These are phyloP conservation scores for Teunomyces panamensis DNA, from an alignment of 805 yeast species.

Conservation along the genomic window DNA sequence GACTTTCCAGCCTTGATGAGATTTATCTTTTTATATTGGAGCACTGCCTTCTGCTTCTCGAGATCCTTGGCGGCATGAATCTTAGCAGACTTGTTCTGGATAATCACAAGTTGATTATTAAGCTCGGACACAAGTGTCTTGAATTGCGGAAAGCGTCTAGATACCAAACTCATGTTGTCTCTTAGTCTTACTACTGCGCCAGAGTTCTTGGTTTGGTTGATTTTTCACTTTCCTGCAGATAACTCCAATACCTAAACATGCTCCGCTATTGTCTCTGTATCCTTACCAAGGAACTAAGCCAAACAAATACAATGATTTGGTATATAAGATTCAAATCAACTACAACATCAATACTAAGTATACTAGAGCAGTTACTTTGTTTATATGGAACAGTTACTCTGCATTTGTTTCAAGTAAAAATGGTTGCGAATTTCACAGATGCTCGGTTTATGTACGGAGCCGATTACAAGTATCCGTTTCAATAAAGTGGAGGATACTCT, in stretches of 20 bases:
- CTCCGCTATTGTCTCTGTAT: not conserved
- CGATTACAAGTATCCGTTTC: not conserved
- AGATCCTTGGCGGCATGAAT: constrained; percentile 38
- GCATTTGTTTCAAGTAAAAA: not conserved
- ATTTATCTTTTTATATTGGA: constrained; percentile 49
- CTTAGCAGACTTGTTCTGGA: constrained; percentile 33
- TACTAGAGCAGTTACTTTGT: not conserved
- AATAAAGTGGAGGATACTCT: not conserved
- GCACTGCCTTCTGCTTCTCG: constrained; percentile 44
- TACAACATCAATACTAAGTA: not conserved
- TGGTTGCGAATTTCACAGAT: not conserved
- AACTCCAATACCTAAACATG: not conserved
- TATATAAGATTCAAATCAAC: not conserved
- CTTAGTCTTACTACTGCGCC: not conserved
- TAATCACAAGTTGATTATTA: constrained; percentile 37
- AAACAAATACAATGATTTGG: not conserved
- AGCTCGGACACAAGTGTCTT: constrained; percentile 22
- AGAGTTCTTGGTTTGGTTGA: not conserved
- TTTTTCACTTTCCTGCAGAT: not conserved
- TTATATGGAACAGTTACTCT: not conserved
- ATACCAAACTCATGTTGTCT: constrained; percentile 2
- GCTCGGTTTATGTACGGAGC: not conserved
- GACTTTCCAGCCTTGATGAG: constrained; percentile 35
- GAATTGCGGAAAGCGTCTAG: constrained; percentile 9
- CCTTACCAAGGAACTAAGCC: not conserved